Conservation (phyloP, 306 rosid species). For the Hippophae rhamnoides region DNA sequence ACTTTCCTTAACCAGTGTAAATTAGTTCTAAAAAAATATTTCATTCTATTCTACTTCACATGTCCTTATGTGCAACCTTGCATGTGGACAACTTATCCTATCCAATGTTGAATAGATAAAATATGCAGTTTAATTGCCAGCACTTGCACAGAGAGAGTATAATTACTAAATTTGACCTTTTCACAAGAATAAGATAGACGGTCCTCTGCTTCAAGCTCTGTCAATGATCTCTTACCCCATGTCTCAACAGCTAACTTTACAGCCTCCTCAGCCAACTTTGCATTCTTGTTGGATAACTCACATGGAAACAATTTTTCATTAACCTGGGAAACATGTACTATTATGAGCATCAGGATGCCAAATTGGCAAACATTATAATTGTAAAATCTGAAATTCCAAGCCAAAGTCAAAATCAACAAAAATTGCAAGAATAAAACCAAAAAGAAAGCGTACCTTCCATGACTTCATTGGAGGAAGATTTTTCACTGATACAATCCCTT, state of each 20-base stretch:
- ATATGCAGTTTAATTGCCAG: slow-evolving; percentile 3
- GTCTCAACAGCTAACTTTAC: slow-evolving; percentile 71
- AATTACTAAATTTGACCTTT: slow-evolving; percentile 40
- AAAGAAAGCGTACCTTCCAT: slow-evolving; percentile 61
- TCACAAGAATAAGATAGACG: slow-evolving; percentile 91
- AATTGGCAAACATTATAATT: neutral
- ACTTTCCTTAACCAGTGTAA: too few relatives aligned
- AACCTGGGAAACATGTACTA: slow-evolving; percentile 42
- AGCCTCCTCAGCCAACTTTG: slow-evolving; percentile 61
- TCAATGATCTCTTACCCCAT: slow-evolving; percentile 84
- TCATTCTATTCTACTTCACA: too few relatives aligned
- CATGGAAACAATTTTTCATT: slow-evolving; percentile 82
- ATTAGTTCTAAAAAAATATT: too few relatives aligned
- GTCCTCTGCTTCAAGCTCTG: slow-evolving; percentile 95
- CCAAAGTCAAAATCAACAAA: slow-evolving; percentile 6
- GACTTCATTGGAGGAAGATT: slow-evolving; percentile 72
- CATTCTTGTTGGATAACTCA: slow-evolving; percentile 54
- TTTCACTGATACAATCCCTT: slow-evolving; percentile 77
- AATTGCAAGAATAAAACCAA: slow-evolving; percentile 6
- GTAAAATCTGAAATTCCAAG: slow-evolving; percentile 6
- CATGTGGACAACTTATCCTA: too few relatives aligned
- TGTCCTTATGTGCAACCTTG: too few relatives aligned
- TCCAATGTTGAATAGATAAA: too few relatives aligned
- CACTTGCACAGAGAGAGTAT: slow-evolving; percentile 1
- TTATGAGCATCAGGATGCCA: slow-evolving; percentile 19